Percentiles rank a stretch among this genome's conserved stretches.
These are phyloP conservation scores for Diplodia corticola DNA, from an alignment of 2,329 filamentous ascomycete genomes.

Conservation along the genomic window DNA sequence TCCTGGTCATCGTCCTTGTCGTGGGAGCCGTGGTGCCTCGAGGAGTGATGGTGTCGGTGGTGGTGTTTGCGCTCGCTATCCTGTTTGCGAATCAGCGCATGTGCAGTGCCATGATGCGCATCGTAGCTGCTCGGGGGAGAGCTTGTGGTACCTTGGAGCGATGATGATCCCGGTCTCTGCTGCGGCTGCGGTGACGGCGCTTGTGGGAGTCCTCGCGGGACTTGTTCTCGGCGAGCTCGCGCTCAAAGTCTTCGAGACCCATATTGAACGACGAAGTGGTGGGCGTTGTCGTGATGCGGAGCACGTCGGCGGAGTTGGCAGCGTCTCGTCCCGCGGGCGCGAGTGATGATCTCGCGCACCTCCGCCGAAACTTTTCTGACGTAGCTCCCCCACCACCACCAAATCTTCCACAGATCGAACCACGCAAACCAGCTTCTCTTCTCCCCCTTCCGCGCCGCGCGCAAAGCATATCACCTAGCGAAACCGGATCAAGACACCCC, in stretches of 20 bases:
- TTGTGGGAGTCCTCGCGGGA: slow-evolving; percentile 51
- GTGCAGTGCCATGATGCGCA: neutral
- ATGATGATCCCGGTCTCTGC: slow-evolving; percentile 27
- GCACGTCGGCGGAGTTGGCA: slow-evolving; percentile 15
- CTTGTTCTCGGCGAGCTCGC: slow-evolving; percentile 67
- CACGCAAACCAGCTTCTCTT: neutral
- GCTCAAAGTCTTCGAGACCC: slow-evolving; percentile 75
- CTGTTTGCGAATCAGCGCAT: slow-evolving; percentile 5
- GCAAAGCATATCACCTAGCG: neutral
- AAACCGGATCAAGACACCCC: neutral
- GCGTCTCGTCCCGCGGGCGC: slow-evolving; percentile 5
- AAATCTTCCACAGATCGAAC: neutral
- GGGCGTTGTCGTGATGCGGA: neutral
- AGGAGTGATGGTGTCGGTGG: slow-evolving; percentile 44
- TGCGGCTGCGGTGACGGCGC: slow-evolving; percentile 47
- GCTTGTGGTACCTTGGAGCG: slow-evolving; percentile 31
- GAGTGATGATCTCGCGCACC: neutral
- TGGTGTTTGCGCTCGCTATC: slow-evolving; percentile 47
- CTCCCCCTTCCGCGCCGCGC: neutral
- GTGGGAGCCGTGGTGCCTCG: slow-evolving; percentile 47
- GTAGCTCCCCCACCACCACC: slow-evolving; percentile 14
- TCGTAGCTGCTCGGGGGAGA: neutral
- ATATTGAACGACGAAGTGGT: slow-evolving; percentile 40
- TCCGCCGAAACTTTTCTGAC: slow-evolving; percentile 21
- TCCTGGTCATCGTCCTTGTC: slow-evolving; percentile 51